Percentiles rank a stretch among this genome's conserved stretches.
Evolutionary conservation across 2,329 filamentous ascomycete species (phyloP).

Genomic region (Phoma herbarum): DNA sequence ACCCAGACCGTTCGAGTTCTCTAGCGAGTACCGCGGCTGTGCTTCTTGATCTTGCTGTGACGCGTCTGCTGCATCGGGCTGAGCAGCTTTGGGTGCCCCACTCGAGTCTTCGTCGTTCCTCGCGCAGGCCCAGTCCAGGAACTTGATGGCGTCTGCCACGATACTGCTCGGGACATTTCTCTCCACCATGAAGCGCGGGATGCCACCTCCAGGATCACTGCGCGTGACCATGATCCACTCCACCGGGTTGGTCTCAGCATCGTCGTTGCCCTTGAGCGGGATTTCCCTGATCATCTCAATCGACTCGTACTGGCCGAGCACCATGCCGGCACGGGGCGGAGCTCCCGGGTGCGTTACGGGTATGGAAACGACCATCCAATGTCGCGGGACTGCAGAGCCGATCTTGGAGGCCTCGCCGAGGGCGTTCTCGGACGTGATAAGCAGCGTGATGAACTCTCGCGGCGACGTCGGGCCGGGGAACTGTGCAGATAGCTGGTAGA

Average conservation of each 20-base stretch:
- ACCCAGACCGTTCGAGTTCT: conserved; percentile 46
- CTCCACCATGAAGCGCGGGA: conserved; percentile 91
- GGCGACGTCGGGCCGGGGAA: conserved; percentile 90
- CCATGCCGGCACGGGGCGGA: conserved; percentile 74
- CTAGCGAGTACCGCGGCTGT: conserved; percentile 36
- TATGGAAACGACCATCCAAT: conserved; percentile 88
- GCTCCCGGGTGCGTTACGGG: conserved; percentile 81
- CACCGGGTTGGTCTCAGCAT: conserved; percentile 69
- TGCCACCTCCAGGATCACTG: conserved; percentile 86
- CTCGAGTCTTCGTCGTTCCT: conserved; percentile 55
- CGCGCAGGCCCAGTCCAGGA: conserved; percentile 77
- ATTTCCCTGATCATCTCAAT: conserved; percentile 91
- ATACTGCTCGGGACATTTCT: conserved; percentile 85
- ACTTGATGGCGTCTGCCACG: conserved; percentile 79
- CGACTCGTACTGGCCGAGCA: conserved; percentile 88
- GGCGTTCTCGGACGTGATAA: conserved; percentile 70
- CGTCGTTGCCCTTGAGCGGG: conserved; percentile 58
- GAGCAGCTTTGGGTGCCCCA: conserved; percentile 24
- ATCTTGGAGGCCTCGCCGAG: conserved; percentile 58
- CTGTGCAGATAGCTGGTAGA: conserved; percentile 86
- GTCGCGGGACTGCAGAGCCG: conserved; percentile 62
- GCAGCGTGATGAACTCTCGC: conserved; percentile 84
- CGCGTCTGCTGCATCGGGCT: conserved; percentile 35
- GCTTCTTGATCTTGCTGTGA: conserved; percentile 27
- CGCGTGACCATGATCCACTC: conserved; percentile 95